A percentile compares a stretch with the other conserved stretches of the same genome.
Conservation (phyloP, 352 stramenopile genomes). For the Phytophthora citricola region DNA sequence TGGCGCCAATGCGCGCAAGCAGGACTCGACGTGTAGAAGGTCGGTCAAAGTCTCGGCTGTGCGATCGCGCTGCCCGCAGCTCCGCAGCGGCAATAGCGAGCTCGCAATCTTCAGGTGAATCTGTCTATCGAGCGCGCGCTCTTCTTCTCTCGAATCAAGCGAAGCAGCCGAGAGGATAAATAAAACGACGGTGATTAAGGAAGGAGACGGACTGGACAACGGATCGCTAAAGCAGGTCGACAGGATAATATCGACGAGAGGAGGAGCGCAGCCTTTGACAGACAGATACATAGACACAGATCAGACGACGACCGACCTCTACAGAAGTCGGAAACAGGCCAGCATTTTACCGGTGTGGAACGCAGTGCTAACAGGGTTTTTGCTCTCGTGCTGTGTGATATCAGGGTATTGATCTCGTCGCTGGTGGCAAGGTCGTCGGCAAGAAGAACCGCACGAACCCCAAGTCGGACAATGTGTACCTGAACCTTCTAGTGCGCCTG, state of each 20-base stretch:
- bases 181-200: not conserved
- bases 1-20: slow-evolving; percentile 2
- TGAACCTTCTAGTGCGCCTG: slow-evolving; percentile 97
- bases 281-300: slow-evolving; percentile 5
- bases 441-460: slow-evolving; percentile 98
- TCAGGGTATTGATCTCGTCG: slow-evolving; percentile 99
- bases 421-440: slow-evolving; percentile 97
- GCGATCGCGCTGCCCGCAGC: not conserved
- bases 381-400: slow-evolving; percentile 21
- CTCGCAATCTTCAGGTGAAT: slow-evolving; percentile 7
- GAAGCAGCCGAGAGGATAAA: not conserved
- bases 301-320: slow-evolving; percentile 3
- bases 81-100: slow-evolving; percentile 6
- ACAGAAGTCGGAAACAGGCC: not conserved
- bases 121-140: slow-evolving; percentile 14
- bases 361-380: slow-evolving; percentile 29
- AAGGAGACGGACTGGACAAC: not conserved
- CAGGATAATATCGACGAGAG: not conserved
- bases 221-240: slow-evolving; percentile 27
- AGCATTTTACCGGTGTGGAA: too few species aligned
- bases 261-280: slow-evolving; percentile 10
- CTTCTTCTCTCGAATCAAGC: slow-evolving; percentile 2
- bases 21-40: slow-evolving; percentile 2
- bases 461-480: slow-evolving; percentile 99
- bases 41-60: not conserved